phyloP scores from a whole-genome alignment of 257 asterid genomes.

The Solanum stenotomum region DNA sequence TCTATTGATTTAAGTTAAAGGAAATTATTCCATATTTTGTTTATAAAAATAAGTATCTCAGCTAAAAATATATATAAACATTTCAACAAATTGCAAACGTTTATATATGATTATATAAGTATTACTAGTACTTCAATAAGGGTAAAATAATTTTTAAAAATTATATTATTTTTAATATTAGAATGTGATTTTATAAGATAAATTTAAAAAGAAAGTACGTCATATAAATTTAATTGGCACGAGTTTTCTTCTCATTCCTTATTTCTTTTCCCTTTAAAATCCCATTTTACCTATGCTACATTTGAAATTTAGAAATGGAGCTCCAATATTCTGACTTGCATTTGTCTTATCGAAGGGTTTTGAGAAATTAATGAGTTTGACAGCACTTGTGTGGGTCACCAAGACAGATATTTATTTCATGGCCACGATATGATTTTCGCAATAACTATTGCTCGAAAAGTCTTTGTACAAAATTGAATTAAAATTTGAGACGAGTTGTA shows the following conservation, averaged over 20 bases:
- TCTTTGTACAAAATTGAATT: background rate
- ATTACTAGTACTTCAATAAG: background rate
- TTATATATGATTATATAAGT: too few relatives aligned
- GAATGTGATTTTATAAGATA: background rate
- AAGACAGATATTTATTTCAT: slow-evolving; percentile 67
- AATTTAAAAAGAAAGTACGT: background rate
- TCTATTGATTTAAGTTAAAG: too few relatives aligned
- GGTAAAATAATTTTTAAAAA: background rate
- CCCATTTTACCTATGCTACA: background rate
- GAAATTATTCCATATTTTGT: too few relatives aligned
- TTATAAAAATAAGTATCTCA: too few relatives aligned
- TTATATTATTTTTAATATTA: background rate
- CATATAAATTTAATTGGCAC: background rate
- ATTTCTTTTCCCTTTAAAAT: background rate
- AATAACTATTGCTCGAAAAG: background rate
- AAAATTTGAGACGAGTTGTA: background rate
- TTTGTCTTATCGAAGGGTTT: slow-evolving; percentile 25
- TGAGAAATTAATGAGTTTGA: slow-evolving; percentile 49
- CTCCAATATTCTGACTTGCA: slow-evolving; percentile 22
- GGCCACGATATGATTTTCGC: slow-evolving; percentile 17
- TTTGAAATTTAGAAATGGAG: slow-evolving; percentile 11
- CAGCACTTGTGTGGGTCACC: slow-evolving; percentile 74
- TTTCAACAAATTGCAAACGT: background rate
- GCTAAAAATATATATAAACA: too few relatives aligned
- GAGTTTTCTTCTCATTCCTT: background rate